phyloP scores from a whole-genome alignment of 1,139 yeast species.

The Meyerozyma carpophila region DNA sequence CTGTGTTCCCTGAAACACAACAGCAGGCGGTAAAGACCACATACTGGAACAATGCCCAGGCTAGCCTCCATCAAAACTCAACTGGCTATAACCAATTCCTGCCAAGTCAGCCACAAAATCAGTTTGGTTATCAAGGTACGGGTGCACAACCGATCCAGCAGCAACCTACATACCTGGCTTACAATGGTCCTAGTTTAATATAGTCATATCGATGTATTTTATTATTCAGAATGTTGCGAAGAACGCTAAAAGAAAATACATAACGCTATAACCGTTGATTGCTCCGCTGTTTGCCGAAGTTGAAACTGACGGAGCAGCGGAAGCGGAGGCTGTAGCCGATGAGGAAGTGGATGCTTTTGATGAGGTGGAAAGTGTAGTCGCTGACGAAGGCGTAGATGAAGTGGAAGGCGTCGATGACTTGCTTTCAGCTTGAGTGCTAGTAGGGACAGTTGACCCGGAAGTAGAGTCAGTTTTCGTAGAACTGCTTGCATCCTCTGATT shows the following conservation, averaged over 20 bases:
- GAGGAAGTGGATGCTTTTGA: no score
- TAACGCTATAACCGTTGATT: not conserved
- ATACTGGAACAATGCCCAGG: constrained; percentile 31
- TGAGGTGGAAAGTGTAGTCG: no score
- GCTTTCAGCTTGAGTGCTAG: no score
- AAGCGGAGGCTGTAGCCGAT: no score
- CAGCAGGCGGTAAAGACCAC: constrained; percentile 32
- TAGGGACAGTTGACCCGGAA: no score
- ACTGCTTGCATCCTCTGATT: no score
- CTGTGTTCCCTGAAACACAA: constrained; percentile 64
- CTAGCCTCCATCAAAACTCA: constrained; percentile 11
- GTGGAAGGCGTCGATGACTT: no score
- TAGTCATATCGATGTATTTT: constrained; percentile 4
- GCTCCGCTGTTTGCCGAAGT: not conserved
- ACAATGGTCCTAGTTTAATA: constrained; percentile 20
- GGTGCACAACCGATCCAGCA: constrained; percentile 3
- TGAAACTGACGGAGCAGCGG: not conserved
- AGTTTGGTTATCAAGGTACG: not conserved
- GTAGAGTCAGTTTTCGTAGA: no score
- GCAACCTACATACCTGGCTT: constrained; percentile 8
- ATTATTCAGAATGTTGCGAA: not conserved
- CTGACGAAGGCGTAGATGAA: no score
- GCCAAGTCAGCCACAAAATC: not conserved
- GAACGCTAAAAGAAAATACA: not conserved
- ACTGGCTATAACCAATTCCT: constrained; percentile 6